These are phyloP conservation scores for Xenoacremonium recifei DNA, from an alignment of 2,329 filamentous ascomycete species.

Conservation along the genomic window DNA sequence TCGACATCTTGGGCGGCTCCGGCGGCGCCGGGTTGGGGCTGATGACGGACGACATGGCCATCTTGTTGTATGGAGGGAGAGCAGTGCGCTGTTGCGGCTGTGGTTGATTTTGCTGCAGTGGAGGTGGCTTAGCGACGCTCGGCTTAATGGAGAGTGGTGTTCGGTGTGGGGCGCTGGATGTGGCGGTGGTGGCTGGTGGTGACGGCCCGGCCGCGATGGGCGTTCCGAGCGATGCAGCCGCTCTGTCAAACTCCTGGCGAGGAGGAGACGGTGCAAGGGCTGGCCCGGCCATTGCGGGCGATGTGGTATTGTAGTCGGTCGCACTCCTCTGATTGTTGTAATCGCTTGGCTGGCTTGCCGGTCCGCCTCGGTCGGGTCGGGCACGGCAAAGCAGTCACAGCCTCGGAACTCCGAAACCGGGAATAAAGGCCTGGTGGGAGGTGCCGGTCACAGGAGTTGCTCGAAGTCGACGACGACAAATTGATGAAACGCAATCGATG, in stretches of 20 bases:
- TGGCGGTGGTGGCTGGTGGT: slow-evolving; percentile 16
- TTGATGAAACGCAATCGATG: background rate
- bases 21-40: slow-evolving; percentile 37
- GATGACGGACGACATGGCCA: slow-evolving; percentile 48
- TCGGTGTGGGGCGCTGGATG: slow-evolving; percentile 21
- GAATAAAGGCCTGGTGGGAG: slow-evolving; percentile 7
- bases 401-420: slow-evolving; percentile 29
- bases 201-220: slow-evolving; percentile 8
- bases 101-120: slow-evolving; percentile 16
- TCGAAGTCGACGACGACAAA: background rate
- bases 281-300: slow-evolving; percentile 22
- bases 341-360: slow-evolving; percentile 16
- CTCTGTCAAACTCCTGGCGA: background rate
- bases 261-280: slow-evolving; percentile 20
- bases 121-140: slow-evolving; percentile 26
- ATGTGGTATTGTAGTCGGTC: too few relatives aligned
- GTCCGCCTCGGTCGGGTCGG: slow-evolving; percentile 19
- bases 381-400: slow-evolving; percentile 11
- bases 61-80: slow-evolving; percentile 40
- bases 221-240: slow-evolving; percentile 11
- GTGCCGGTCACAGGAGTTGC: background rate
- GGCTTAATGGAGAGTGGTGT: slow-evolving; percentile 31
- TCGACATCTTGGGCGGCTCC: slow-evolving; percentile 50
- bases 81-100: slow-evolving; percentile 28
- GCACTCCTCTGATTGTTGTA: too few relatives aligned